Percentiles rank a stretch among this genome's conserved stretches.
Conservation (phyloP, 164 flowering plant genomes). For the Magnolia kwangsiensis region DNA sequence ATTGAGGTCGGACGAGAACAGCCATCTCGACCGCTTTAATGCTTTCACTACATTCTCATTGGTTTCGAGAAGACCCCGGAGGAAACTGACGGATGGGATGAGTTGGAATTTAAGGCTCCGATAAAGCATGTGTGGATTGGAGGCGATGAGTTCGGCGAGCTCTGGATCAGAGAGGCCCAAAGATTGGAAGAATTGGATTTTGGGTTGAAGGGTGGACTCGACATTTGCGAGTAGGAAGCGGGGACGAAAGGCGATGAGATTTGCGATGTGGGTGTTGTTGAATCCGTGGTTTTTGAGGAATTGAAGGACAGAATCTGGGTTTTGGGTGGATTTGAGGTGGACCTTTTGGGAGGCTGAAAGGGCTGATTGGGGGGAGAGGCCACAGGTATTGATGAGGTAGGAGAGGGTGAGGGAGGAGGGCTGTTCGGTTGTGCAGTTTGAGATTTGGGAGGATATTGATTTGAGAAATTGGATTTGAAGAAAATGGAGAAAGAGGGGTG, state of each 20-base stretch:
- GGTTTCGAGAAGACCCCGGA: not conserved
- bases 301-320: slow-evolving; percentile 7
- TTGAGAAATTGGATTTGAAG: not conserved
- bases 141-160: slow-evolving; percentile 1
- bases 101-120: slow-evolving; percentile 4
- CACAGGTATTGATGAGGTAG: slow-evolving; percentile 8
- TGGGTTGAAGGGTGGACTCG: slow-evolving; percentile 13
- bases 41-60: slow-evolving; percentile 6
- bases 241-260: slow-evolving; percentile 5
- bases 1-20: not conserved
- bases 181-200: slow-evolving; percentile 4
- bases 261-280: slow-evolving; percentile 5
- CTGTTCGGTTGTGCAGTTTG: not conserved
- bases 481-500: not conserved
- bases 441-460: not conserved
- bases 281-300: slow-evolving; percentile 10
- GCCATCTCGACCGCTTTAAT: slow-evolving; percentile 1
- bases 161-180: slow-evolving; percentile 11
- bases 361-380: slow-evolving; percentile 11
- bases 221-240: slow-evolving; percentile 1
- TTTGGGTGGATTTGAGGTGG: not conserved
- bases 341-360: not conserved
- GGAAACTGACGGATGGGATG: slow-evolving; percentile 2
- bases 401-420: not conserved
- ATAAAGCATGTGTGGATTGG: not conserved